These are phyloP conservation scores for Trichoderma atrobrunneum DNA, from an alignment of 2,329 filamentous ascomycete species.

Conservation along the genomic window DNA sequence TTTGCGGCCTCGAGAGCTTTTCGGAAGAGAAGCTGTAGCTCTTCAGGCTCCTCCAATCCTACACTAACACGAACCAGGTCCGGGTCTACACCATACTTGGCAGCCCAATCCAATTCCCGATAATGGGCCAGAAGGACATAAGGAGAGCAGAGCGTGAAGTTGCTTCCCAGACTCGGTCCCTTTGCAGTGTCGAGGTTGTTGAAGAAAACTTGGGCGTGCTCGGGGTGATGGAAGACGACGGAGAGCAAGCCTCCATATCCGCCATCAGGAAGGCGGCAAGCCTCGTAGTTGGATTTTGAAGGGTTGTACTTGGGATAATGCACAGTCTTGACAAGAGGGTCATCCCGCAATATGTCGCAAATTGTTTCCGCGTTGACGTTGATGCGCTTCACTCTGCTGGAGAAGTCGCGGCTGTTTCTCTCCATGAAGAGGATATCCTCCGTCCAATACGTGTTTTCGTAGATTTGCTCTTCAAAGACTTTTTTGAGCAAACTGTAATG, in stretches of 20 bases:
- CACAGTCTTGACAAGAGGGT: conserved; percentile 66
- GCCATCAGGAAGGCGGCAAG: conserved; percentile 66
- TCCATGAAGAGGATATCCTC: conserved; percentile 95
- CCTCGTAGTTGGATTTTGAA: conserved; percentile 72
- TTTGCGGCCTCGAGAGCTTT: conserved; percentile 63
- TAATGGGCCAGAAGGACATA: conserved; percentile 94
- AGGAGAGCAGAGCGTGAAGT: conserved; percentile 89
- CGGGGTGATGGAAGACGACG: conserved; percentile 69
- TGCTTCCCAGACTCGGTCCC: conserved; percentile 91
- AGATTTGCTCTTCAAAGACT: conserved; percentile 57
- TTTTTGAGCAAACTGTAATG: conserved; percentile 70
- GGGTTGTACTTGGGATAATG: conserved; percentile 83
- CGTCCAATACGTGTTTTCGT: conserved; percentile 89
- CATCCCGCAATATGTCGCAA: conserved; percentile 64
- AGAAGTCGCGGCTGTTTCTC: conserved; percentile 91
- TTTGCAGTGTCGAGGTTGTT: conserved; percentile 85
- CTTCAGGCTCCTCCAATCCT: conserved; percentile 74
- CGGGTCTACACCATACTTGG: conserved; percentile 74
- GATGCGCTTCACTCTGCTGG: conserved; percentile 75
- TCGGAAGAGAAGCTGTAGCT: conserved; percentile 62
- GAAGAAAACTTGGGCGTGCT: conserved; percentile 77
- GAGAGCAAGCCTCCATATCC: conserved; percentile 91
- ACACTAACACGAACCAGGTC: conserved; percentile 84
- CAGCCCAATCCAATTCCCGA: conserved; percentile 86
- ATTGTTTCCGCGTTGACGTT: conserved; percentile 84